Conservation (phyloP, 2,329 filamentous ascomycete genomes). For the Gliomastix tumulicola region DNA sequence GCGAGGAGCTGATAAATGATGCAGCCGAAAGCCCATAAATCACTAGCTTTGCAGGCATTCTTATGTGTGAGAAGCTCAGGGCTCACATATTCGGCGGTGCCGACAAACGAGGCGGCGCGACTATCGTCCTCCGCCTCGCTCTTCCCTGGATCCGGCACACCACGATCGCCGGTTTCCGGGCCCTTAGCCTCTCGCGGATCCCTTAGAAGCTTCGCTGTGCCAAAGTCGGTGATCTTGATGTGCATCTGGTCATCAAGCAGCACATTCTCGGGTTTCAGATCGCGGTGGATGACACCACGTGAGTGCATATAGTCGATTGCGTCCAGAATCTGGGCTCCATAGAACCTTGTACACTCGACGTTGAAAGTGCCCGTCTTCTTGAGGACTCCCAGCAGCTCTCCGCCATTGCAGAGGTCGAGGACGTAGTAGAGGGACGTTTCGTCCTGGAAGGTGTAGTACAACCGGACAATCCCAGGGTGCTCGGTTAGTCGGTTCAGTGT, state of each 20-base stretch:
- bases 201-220: constrained; percentile 83
- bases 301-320: constrained; percentile 98
- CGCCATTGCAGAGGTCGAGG: constrained; percentile 84
- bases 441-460: constrained; percentile 99
- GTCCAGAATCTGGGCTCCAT: constrained; percentile 91
- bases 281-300: constrained; percentile 89
- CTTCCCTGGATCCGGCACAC: constrained; percentile 24
- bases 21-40: constrained; percentile 97
- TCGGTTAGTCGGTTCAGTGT: constrained; percentile 93
- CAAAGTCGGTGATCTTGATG: constrained; percentile 98
- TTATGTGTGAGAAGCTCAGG: constrained; percentile 96
- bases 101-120: constrained; percentile 89
- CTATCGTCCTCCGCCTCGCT: constrained; percentile 50
- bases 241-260: constrained; percentile 93
- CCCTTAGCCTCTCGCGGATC: constrained; percentile 30
- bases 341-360: constrained; percentile 88
- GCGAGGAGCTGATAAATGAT: constrained; percentile 93
- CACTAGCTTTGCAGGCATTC: constrained; percentile 94
- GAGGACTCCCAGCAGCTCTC: constrained; percentile 83
- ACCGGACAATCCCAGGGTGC: constrained; percentile 88
- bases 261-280: constrained; percentile 95
- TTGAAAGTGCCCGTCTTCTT: constrained; percentile 96
- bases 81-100: constrained; percentile 96
- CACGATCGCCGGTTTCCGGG: constrained; percentile 28
- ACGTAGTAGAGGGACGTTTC: constrained; percentile 96